These are phyloP conservation scores for Cyphellophora attinorum DNA, from an alignment of 2,329 filamentous ascomycete species.

Conservation along the genomic window DNA sequence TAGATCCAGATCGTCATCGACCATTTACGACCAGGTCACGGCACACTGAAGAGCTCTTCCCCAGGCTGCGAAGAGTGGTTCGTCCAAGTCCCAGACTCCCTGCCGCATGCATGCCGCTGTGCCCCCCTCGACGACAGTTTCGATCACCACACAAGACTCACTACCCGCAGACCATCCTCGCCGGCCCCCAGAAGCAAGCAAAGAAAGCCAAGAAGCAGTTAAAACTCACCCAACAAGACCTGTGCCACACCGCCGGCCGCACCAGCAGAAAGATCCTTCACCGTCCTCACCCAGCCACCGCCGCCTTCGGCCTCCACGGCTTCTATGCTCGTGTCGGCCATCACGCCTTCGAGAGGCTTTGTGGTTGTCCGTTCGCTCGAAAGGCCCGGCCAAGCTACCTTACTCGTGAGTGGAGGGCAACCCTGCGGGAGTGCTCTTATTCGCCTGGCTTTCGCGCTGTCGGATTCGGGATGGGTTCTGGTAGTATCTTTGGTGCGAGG, in stretches of 20 bases:
- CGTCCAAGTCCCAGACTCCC: neutral
- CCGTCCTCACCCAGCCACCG: conserved; percentile 45
- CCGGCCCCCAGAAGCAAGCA: neutral
- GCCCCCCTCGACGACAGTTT: neutral
- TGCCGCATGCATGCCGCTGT: too few relatives aligned
- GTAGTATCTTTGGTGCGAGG: too few relatives aligned
- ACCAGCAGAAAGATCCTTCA: conserved; percentile 86
- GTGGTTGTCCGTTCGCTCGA: too few relatives aligned
- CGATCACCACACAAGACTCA: neutral
- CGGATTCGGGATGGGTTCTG: too few relatives aligned
- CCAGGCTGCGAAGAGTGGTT: neutral
- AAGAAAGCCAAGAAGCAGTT: too few relatives aligned
- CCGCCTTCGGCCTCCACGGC: conserved; percentile 20
- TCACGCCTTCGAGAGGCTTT: too few relatives aligned
- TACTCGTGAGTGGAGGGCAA: too few relatives aligned
- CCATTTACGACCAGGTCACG: too few relatives aligned
- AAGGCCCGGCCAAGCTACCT: too few relatives aligned
- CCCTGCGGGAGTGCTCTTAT: too few relatives aligned
- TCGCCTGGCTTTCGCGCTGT: too few relatives aligned
- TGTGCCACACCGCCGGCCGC: conserved; percentile 89
- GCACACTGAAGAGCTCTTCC: neutral
- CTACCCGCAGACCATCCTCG: neutral
- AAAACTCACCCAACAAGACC: conserved; percentile 74
- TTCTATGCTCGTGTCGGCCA: conserved; percentile 4
- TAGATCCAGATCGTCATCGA: conserved; percentile 20